Percentiles rank a stretch among this genome's conserved stretches.
Evolutionary conservation across 208 protist species (phyloP).

Genomic region (Novymonas esmeraldas): DNA sequence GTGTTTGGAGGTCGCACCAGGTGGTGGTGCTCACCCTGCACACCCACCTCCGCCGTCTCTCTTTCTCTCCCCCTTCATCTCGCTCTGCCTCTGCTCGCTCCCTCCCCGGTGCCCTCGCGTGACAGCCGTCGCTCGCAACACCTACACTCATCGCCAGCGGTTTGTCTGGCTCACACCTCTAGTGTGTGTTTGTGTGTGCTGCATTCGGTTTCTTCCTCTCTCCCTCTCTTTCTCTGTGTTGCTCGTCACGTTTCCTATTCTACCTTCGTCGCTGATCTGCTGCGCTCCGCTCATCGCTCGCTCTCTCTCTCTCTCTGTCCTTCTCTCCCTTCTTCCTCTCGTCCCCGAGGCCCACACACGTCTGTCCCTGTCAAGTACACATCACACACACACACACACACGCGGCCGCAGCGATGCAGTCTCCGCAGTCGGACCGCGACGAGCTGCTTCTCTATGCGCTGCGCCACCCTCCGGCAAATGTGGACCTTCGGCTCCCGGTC

Average conservation of each 20-base stretch:
- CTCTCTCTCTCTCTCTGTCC: no score
- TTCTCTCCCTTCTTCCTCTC: background rate
- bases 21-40: no score
- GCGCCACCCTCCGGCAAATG: slow-evolving; percentile 51
- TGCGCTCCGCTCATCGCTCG: background rate
- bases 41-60: no score
- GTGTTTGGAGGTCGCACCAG: no score
- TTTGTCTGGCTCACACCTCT: no score
- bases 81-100: no score
- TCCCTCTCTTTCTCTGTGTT: background rate
- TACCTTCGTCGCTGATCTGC: background rate
- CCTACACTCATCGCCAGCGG: background rate
- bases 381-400: background rate
- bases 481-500: slow-evolving; percentile 41
- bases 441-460: slow-evolving; percentile 61
- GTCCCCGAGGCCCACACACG: background rate
- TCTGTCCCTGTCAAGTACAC: background rate
- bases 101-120: no score
- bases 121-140: no score
- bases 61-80: no score
- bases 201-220: background rate
- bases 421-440: slow-evolving; percentile 39
- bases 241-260: background rate
- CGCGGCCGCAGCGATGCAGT: slow-evolving; percentile 12
- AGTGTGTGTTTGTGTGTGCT: background rate